Base-by-base conservation (phyloP, 129 eudicot species). In the Artemisia tridentata region DNA sequence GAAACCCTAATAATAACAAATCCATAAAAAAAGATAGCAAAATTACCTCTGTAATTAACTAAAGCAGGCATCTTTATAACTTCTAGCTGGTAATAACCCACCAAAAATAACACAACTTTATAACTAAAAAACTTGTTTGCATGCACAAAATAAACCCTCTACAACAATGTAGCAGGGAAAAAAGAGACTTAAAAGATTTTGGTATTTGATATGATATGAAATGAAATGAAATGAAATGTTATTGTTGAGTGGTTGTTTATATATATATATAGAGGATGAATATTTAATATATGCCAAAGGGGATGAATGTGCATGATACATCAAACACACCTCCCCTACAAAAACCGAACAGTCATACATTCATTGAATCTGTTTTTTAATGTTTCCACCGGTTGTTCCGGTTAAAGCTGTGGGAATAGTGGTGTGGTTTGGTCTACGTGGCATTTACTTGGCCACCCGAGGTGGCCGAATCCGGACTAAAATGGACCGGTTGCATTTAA, bases 11-110 rank as follows among this genome's bases (percentile, higher is more conserved):
- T 59, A 9, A 46, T 60, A 27, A 68, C 27, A 75, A 38, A 38
- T 13, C 5, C 66, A 52, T 11, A 15, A 66, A 5, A 73, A 63
- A 53, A 11, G 0, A 58, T 45, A 71, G 45, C 68, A 72, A 78
- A 86, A 88, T 73, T 65, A 89, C 98, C 96, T 51, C 95, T 89
- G 83, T 92, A 92, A 85, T 92, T 86, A 77, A 92, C 83, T 77
- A 92, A 88, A 75, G 91, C 73, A 83, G 96, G 90, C 98, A 92
- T 92, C 75, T 75, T 75, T 62, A 63, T 29, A 80, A 47, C 58
- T 65, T 55, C 67, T 49, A 21, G 72, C 67, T 49, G 29, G 72
- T 49, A 81, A 76, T 10, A 84, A 80, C 80, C 77, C 80, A 70
- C 75, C 48, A 81, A 55, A 52, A 53, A 72, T 61, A 77, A 55